Base-by-base conservation (phyloP, 129 eudicot genomes). In the Flaveria ramosissima region DNA sequence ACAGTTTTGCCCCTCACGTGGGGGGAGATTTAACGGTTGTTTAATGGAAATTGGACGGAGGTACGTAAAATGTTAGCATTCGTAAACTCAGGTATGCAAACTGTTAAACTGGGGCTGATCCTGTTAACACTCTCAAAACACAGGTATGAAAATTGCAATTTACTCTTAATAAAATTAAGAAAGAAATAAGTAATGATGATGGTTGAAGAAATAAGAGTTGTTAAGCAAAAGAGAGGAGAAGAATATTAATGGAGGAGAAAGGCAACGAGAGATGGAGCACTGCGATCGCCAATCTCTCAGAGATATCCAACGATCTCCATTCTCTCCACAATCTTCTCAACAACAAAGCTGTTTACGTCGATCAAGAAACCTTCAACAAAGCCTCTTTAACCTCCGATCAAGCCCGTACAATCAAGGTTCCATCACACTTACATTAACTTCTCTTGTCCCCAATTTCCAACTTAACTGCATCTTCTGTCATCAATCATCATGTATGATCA, bases 381-480 rank as follows among this genome's bases (percentile, higher is more conserved):
- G 99, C 99, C 47, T 89, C 96, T 26, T 89, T 91, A 59, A 82
- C 77, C 85, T 85, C 97, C 81, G 85, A 91, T 69, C 99, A 94
- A 86, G 94, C 97, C 59, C 91, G 94, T 51, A 77, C 92, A 3
- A 94, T 94, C 81, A 94, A 94, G 96, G 98, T 93, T 42, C 60
- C n/a, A n/a, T n/a, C n/a, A n/a, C n/a, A n/a, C n/a, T n/a, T n/a
- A n/a, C n/a, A n/a, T n/a, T n/a, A n/a, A n/a, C n/a, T n/a, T n/a
- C n/a, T n/a, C n/a, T n/a, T n/a, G n/a, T n/a, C n/a, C n/a, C 12
- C 9, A 17, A 36, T 50, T 76, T 24, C 9, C 6, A 74, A 15
- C 15, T 51, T 8, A 70, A 47, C 17, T 13, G 42, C 77, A 56
- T 73, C 15, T 36, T 26, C n/a, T 72, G 13, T 0, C 26, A n/a